These are phyloP conservation scores for Ophidiomyces ophidiicola DNA, from an alignment of 2,329 filamentous ascomycete genomes.

Conservation along the genomic window DNA sequence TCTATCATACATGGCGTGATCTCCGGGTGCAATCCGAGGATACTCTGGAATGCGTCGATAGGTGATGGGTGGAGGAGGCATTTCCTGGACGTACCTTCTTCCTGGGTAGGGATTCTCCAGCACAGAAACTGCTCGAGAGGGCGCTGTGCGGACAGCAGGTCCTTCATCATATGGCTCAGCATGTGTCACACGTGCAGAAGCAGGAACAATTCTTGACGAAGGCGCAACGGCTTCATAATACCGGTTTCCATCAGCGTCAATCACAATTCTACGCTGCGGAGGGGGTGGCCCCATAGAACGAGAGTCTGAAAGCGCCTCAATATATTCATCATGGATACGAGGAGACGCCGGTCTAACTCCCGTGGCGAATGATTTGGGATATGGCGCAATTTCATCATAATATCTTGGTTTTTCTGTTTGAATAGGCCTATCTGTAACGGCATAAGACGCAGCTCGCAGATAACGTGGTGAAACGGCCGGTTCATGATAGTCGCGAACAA, in stretches of 20 bases:
- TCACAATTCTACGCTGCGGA: constrained; percentile 54
- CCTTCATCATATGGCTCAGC: constrained; percentile 27
- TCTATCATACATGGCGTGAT: constrained; percentile 24
- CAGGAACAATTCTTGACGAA: constrained; percentile 24
- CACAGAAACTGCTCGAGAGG: constrained; percentile 32
- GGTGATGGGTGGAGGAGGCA: constrained; percentile 32
- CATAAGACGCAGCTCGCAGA: constrained; percentile 31
- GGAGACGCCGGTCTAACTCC: constrained; percentile 21
- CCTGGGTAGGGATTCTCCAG: constrained; percentile 32
- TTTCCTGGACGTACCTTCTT: constrained; percentile 33
- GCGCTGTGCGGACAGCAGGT: constrained; percentile 22
- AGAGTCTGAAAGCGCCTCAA: constrained; percentile 27
- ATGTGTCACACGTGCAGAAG: constrained; percentile 23
- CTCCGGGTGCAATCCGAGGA: constrained; percentile 22
- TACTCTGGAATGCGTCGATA: constrained; percentile 33
- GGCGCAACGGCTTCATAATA: constrained; percentile 50
- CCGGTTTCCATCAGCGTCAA: constrained; percentile 73
- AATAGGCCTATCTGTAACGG: constrained; percentile 28
- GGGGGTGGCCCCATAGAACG: constrained; percentile 43
- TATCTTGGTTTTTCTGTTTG: constrained; percentile 27
- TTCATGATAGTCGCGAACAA: constrained; percentile 35
- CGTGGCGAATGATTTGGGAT: constrained; percentile 15
- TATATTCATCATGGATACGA: constrained; percentile 31
- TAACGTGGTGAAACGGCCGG: constrained; percentile 25
- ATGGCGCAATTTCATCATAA: constrained; percentile 27